Evolutionary conservation across 768 basidiomycete genomes (phyloP).

Genomic region (Termitomyces sp.): DNA sequence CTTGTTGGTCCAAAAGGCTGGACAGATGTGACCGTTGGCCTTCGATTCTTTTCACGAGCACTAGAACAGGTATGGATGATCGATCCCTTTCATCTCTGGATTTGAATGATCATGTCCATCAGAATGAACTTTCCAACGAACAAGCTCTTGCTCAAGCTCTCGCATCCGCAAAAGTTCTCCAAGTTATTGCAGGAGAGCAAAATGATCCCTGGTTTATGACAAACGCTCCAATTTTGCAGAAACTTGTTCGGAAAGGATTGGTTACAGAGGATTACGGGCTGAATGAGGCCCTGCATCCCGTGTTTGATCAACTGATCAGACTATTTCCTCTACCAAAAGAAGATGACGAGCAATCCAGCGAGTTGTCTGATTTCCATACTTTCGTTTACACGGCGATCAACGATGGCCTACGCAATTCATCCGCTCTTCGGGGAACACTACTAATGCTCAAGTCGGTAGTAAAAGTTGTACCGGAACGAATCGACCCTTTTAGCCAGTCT

Average conservation of each 20-base stretch:
- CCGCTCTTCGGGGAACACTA: conserved; percentile 70
- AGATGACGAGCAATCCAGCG: conserved; percentile 69
- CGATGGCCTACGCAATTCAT: conserved; percentile 74
- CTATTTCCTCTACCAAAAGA: conserved; percentile 76
- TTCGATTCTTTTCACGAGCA: conserved; percentile 83
- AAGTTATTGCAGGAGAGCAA: conserved; percentile 80
- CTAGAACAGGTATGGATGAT: conserved; percentile 64
- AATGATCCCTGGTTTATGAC: conserved; percentile 73
- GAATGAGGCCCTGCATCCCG: conserved; percentile 76
- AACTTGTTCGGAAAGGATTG: conserved; percentile 84
- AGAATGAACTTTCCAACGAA: conserved; percentile 75
- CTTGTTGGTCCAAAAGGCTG: conserved; percentile 84
- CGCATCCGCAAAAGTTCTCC: conserved; percentile 83
- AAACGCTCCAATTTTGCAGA: conserved; percentile 71
- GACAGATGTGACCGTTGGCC: conserved; percentile 87
- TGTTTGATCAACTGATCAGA: conserved; percentile 75
- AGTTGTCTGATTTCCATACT: conserved; percentile 70
- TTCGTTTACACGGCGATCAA: conserved; percentile 71
- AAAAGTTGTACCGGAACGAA: conserved; percentile 71
- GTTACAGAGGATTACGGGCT: conserved; percentile 72
- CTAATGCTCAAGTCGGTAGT: conserved; percentile 86
- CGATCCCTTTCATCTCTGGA: not conserved
- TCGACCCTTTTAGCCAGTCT: conserved; percentile 70
- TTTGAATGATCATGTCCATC: not conserved
- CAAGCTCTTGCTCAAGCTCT: conserved; percentile 61